These are phyloP conservation scores for Saturnispora serradocipensis DNA, from an alignment of 805 yeast genomes.

Conservation along the genomic window DNA sequence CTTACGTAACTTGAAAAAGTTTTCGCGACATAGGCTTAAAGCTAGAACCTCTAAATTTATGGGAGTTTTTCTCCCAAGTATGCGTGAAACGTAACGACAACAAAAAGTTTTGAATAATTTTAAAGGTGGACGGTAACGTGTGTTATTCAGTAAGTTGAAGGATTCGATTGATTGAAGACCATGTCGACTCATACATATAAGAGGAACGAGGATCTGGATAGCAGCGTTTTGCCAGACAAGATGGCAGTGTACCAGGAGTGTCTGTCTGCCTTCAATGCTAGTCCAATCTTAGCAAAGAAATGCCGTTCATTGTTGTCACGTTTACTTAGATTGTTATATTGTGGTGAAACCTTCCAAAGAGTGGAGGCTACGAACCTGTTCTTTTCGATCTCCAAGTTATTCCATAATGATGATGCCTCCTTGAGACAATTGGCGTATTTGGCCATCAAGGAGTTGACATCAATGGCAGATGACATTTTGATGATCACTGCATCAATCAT, in stretches of 20 bases:
- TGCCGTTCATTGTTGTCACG: conserved; percentile 79
- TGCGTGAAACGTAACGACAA: not conserved
- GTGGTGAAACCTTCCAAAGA: conserved; percentile 81
- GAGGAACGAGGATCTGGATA: conserved; percentile 68
- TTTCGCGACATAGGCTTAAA: not conserved
- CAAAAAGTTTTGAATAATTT: not conserved
- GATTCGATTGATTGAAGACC: not conserved
- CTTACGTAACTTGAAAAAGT: not conserved
- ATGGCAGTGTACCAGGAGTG: conserved; percentile 98
- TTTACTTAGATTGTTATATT: conserved; percentile 69
- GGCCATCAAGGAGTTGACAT: conserved; percentile 84
- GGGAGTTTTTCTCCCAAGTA: no score
- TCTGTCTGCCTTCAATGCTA: conserved; percentile 81
- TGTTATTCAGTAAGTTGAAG: not conserved
- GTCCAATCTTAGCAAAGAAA: conserved; percentile 80
- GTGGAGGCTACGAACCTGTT: conserved; percentile 88
- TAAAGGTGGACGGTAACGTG: not conserved
- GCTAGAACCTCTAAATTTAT: not conserved
- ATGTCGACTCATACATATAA: conserved; percentile 84
- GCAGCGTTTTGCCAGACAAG: conserved; percentile 73
- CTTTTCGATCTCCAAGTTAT: conserved; percentile 87
- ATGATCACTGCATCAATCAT: conserved; percentile 98
- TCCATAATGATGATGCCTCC: conserved; percentile 82
- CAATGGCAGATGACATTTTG: conserved; percentile 80
- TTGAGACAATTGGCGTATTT: conserved; percentile 90